A percentile compares a stretch with the other conserved stretches of the same genome.
phyloP scores from a whole-genome alignment of 1,284 basidiomycete species.

The Violaceomyces palustris region DNA sequence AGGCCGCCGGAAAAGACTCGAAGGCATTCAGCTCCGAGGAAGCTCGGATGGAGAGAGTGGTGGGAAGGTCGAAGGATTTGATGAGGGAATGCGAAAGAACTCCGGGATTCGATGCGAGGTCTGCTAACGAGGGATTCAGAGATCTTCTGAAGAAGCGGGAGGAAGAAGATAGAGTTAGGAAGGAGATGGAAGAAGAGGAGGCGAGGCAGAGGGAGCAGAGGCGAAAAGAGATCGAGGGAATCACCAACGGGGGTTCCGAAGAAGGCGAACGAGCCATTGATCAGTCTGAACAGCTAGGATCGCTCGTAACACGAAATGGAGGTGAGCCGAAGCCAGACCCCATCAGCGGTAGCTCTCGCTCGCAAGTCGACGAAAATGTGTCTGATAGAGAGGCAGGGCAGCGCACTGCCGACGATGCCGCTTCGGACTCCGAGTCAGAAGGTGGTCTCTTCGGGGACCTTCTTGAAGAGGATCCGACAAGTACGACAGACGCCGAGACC shows the following conservation, averaged over 20 bases:
- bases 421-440: constrained; percentile 33
- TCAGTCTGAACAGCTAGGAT: no score
- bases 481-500: constrained; percentile 59
- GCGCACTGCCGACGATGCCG: constrained; percentile 2
- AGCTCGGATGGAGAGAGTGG: constrained; percentile 16
- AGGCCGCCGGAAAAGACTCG: constrained; percentile 24
- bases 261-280: neutral
- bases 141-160: constrained; percentile 36
- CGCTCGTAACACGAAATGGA: no score
- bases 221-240: constrained; percentile 58
- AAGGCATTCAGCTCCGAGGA: constrained; percentile 13
- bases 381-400: neutral
- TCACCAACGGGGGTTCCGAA: neutral
- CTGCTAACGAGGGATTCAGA: constrained; percentile 29
- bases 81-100: constrained; percentile 39
- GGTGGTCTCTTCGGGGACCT: constrained; percentile 70
- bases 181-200: constrained; percentile 20
- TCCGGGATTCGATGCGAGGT: constrained; percentile 33
- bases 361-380: neutral
- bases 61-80: constrained; percentile 31
- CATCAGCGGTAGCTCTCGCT: no score
- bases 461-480: constrained; percentile 69
- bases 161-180: constrained; percentile 24
- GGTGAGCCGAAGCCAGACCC: no score
- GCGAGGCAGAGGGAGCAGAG: constrained; percentile 54